Base-by-base conservation (phyloP, 2,329 filamentous ascomycete genomes). In the Fusarium torulosum region DNA sequence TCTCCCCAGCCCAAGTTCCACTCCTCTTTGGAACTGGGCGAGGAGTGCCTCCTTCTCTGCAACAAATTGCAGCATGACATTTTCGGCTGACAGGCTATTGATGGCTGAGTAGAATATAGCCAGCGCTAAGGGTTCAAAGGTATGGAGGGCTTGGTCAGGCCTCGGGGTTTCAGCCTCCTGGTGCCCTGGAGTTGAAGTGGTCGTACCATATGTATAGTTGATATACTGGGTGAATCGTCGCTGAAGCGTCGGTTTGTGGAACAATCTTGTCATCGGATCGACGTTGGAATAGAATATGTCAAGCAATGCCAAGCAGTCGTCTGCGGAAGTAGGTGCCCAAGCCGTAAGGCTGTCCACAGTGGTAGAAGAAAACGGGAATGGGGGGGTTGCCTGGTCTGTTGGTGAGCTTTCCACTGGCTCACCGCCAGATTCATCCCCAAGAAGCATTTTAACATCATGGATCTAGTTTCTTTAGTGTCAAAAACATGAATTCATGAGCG, bases 241-340 rank as follows among this genome's bases (percentile, higher is more conserved):
- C 6, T 25, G 25, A 3, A 53, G 31, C 3, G 42, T 53, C 7
- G 51, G 51, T 10, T 53, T 53, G 9, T 53, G 51, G 14, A 53
- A 41, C 35, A 53, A 27, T 27, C 51, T 37, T 6, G 42, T 47
- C 41, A 53, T 47, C 8, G 51, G 51, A 37, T 53, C 41, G 7
- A 53, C 41, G 9, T 53, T 37, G 8, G n/a, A 21, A 33, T 20
- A 37, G 15, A 53, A 53, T 14, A 7, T 37, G 2, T 27, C n/a
- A 11, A 53, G 21, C 13, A 53, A 33, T 20, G 7, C 11, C 4
- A 29, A 37, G 29, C 41, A 53, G 9, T n/a, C 9, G 5, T 53
- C 29, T 29, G n/a, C 21, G 7, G 29, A 53, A 29, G n/a, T 8
- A 0, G 41, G 51, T 7, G 51, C 42, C 21, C n/a, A 37, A 4